A percentile compares a stretch with the other conserved stretches of the same genome.
phyloP scores from a whole-genome alignment of 495 filamentous ascomycete species.

The Neurospora cerealis region DNA sequence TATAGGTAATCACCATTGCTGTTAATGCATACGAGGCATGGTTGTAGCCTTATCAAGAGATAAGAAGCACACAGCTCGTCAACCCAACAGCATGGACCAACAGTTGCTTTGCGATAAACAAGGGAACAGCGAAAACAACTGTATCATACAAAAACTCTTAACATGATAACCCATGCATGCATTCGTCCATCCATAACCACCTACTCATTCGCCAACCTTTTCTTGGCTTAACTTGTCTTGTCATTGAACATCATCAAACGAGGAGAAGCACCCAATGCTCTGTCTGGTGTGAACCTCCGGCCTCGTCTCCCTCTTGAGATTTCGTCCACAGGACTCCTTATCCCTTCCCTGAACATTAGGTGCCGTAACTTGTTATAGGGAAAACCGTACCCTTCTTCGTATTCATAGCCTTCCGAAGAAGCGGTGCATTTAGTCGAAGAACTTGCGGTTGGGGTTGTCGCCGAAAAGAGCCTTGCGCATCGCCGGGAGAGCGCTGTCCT shows the following conservation, averaged over 20 bases:
- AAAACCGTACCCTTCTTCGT: background rate
- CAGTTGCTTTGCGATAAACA: background rate
- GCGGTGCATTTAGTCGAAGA: constrained; percentile 60
- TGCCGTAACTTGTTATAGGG: background rate
- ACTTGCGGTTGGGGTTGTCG: constrained; percentile 84
- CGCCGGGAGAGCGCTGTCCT: constrained; percentile 73
- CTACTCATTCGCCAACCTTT: background rate
- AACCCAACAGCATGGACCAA: background rate
- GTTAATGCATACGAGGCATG: background rate
- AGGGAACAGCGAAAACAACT: background rate
- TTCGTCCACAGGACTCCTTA: background rate
- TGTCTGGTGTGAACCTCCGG: background rate
- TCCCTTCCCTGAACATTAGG: background rate
- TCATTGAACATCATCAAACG: background rate
- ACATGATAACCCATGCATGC: background rate
- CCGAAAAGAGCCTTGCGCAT: constrained; percentile 83
- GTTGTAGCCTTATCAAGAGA: background rate
- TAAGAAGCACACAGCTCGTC: background rate
- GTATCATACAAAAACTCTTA: background rate
- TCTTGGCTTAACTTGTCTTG: background rate
- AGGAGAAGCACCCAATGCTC: background rate
- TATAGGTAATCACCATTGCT: background rate
- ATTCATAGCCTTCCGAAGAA: background rate
- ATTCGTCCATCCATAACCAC: background rate
- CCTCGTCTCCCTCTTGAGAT: background rate